Evolutionary conservation across 495 filamentous ascomycete species (phyloP).

Genomic region (Ramalina peruviana): DNA sequence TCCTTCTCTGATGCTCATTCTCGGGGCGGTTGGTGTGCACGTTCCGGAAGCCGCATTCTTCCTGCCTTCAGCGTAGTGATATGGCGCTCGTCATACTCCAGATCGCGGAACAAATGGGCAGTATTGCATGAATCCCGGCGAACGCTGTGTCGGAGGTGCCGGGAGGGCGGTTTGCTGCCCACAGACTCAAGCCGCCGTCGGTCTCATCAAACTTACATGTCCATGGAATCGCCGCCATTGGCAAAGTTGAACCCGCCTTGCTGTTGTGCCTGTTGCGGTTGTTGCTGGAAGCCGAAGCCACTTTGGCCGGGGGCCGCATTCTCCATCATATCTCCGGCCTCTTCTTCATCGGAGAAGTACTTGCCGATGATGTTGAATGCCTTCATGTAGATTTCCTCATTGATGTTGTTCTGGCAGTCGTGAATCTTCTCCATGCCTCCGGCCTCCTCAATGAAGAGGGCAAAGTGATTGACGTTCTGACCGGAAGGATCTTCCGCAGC

Average conservation of each 20-base stretch:
- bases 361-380: conserved; percentile 99
- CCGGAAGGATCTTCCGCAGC: conserved; percentile 49
- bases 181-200: background rate
- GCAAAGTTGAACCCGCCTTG: conserved; percentile 82
- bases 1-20: background rate
- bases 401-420: conserved; percentile 98
- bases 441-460: conserved; percentile 96
- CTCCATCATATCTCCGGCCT: conserved; percentile 62
- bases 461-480: conserved; percentile 85
- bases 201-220: conserved; percentile 58
- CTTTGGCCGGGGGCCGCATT: conserved; percentile 50
- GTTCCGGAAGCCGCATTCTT: no score
- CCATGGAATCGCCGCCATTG: conserved; percentile 84
- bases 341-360: conserved; percentile 98
- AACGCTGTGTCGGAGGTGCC: background rate
- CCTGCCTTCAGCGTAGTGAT: no score
- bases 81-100: no score
- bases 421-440: conserved; percentile 99
- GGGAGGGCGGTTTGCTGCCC: background rate
- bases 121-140: background rate
- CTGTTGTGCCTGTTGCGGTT: conserved; percentile 58
- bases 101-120: background rate
- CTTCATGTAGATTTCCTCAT: conserved; percentile 99
- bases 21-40: background rate
- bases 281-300: conserved; percentile 70